These are phyloP conservation scores for Penicillium occitanis DNA, from an alignment of 2,329 filamentous ascomycete genomes.

Conservation along the genomic window DNA sequence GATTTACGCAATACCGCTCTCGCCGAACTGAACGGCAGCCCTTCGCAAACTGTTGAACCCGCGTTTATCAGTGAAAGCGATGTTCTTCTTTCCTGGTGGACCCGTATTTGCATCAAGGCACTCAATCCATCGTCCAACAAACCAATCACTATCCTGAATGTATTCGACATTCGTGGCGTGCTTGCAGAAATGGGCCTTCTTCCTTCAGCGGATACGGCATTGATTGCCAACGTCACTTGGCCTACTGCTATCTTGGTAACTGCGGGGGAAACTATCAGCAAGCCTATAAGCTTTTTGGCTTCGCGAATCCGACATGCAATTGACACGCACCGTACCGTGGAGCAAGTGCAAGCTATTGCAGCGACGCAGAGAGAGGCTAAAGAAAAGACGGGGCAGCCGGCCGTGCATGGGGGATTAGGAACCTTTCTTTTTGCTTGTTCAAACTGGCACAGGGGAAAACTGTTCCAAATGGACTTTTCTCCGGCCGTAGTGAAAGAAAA, in stretches of 20 bases:
- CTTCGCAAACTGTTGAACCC: constrained; percentile 14
- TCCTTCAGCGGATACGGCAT: constrained; percentile 28
- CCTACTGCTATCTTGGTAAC: constrained; percentile 8
- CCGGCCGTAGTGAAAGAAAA: constrained; percentile 24
- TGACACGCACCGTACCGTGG: constrained; percentile 23
- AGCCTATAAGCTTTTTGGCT: constrained; percentile 22
- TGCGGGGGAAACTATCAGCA: constrained; percentile 15
- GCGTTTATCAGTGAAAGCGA: constrained; percentile 52
- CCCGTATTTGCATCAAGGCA: constrained; percentile 30
- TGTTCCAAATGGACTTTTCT: constrained; percentile 43
- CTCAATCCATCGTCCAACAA: constrained; percentile 30
- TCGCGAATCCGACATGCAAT: constrained; percentile 23
- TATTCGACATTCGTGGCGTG: constrained; percentile 39
- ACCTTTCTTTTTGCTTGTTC: constrained; percentile 38
- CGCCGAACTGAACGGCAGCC: constrained; percentile 4
- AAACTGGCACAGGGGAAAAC: constrained; percentile 43
- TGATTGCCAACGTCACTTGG: constrained; percentile 27
- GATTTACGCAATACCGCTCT: constrained; percentile 29
- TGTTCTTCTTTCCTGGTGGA: constrained; percentile 46
- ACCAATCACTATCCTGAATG: constrained; percentile 41
- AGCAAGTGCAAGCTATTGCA: constrained; percentile 25
- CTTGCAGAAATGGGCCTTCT: constrained; percentile 30
- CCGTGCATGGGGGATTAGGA: constrained; percentile 35
- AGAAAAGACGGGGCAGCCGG: constrained; percentile 26
- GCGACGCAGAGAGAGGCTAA: constrained; percentile 17